Evolutionary conservation across 2,329 filamentous ascomycete species (phyloP), one percentile per base, ranked within the genome.

Genomic region (Orbilia oligospora): DNA sequence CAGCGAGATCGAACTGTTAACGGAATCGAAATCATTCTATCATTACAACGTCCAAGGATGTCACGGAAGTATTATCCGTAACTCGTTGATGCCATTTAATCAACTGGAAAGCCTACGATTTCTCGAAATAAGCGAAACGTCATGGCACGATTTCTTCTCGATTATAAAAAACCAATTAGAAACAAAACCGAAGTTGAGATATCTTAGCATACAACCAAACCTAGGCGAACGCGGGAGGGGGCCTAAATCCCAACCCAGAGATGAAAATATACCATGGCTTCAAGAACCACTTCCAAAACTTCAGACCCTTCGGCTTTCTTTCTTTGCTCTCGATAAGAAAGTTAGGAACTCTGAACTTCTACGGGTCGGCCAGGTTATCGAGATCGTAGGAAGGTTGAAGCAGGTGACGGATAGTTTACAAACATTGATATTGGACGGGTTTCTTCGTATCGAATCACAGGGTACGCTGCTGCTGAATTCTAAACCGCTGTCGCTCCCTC

Each of bases 151-250:
- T 16, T 66, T 58, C 61, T 56, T 64, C 36, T 33, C 27, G 0
- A 12, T 69, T 18, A 10, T 76, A 14, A 76, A 69, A 27, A 12
- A 16, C 8, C 71, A 76, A 16, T 14, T 76, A 30, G 71, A 68
- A 24, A 53, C 71, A 18, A 76, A 76, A 38, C 64, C 27, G 1
- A 63, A 36, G 2, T 46, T 76, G 2, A 66, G 41, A 36, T 24
- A 38, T 24, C 61, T 72, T 8, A 27, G 9, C 18, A 16, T 72
- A 33, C 20, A 64, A 44, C 56, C 68, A 18, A 64, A 64, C 22
- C 8, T 71, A 20, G n/a, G 36, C 1, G 56, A 61, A 20, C 56
- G 56, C 2, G 56, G 33, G 5, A 22, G 14, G 36, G 56, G 36
- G 18, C 56, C 56, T 5, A 44, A n/a, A n/a, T 12, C 4, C 12